These are phyloP conservation scores for Logfia minima DNA, from an alignment of 129 eudicot genomes.

Conservation along the genomic window DNA sequence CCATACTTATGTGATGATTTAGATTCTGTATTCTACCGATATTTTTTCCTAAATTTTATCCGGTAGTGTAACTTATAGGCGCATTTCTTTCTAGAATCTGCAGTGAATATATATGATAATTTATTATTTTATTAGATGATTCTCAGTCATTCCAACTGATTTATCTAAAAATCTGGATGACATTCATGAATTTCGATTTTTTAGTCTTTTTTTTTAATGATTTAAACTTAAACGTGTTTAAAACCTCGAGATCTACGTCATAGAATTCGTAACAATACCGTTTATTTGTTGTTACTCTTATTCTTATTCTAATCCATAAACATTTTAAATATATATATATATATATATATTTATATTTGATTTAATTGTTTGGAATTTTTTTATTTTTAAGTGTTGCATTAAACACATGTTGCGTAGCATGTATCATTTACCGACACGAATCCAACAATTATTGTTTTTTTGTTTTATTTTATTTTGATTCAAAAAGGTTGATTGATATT, in stretches of 20 bases:
- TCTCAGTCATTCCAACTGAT: too few species aligned
- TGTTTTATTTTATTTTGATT: too few species aligned
- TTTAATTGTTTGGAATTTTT: neutral
- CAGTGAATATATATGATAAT: too few species aligned
- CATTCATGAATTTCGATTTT: neutral
- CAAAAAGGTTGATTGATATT: neutral
- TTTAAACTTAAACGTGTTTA: neutral
- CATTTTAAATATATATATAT: conserved; percentile 10
- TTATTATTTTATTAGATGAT: too few species aligned
- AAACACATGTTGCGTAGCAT: conserved; percentile 8
- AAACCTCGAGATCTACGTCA: conserved; percentile 34
- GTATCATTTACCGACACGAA: conserved; percentile 22
- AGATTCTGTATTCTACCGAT: too few species aligned
- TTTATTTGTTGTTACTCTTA: conserved; percentile 35
- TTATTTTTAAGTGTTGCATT: conserved; percentile 9
- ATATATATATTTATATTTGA: conserved; percentile 9
- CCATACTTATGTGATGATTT: too few species aligned
- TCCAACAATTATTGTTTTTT: neutral
- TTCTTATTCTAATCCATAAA: conserved; percentile 37
- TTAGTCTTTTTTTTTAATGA: neutral
- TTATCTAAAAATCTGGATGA: neutral
- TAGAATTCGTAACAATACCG: conserved; percentile 19
- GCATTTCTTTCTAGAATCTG: too few species aligned
- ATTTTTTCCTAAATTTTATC: too few species aligned
- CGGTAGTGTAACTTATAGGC: too few species aligned